Base-by-base conservation (phyloP, 768 basidiomycete genomes). In the Chiua virens region DNA sequence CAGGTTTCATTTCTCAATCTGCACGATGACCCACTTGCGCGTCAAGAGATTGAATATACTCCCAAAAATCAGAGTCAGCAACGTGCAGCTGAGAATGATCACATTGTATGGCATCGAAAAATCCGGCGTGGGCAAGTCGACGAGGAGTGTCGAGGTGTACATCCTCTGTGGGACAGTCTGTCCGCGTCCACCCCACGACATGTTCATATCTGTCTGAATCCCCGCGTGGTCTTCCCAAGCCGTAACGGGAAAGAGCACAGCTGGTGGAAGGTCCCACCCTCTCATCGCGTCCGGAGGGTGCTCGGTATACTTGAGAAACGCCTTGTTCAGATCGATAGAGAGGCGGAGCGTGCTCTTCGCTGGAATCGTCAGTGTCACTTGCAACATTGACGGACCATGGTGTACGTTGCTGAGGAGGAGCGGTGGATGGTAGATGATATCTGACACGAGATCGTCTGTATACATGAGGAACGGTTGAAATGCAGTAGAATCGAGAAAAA, bases 31-130 rank as follows among this genome's bases (percentile, higher is more conserved):
- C 76, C 93, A 92, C 60, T 80, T 79, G 55, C 96, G 72, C 41
- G 90, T 90, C 69, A 98, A 71, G 43, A 85, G 66, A 62, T 98
- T 98, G 72, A 98, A 93, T 41, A 96, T 71, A 61, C 84, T 90
- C 50, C 96, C 97, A 70, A 99, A 98, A 48, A 95, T 84, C 56
- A 97, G 82, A 41, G 95, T 93, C 46, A 97, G 80, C 37, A 98
- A 74, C 10, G 92, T 93, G 64, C 88, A 92, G 52, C 82, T 93
- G 76, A 98, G 88, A 62, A 98, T 98, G 70, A 98, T 98, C 42
- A 98, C 96, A 72, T 98, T 99, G 74, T 98, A 98, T 1, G 97
- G 97, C 97, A 98, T 98, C 69, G 91, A 94, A 67, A 98, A 98
- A 68, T 98, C 97, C 0, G 96, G 97, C 32, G 92, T 93, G n/a